Conservation (phyloP, 805 yeast genomes). For the Candida namnaoensis region DNA sequence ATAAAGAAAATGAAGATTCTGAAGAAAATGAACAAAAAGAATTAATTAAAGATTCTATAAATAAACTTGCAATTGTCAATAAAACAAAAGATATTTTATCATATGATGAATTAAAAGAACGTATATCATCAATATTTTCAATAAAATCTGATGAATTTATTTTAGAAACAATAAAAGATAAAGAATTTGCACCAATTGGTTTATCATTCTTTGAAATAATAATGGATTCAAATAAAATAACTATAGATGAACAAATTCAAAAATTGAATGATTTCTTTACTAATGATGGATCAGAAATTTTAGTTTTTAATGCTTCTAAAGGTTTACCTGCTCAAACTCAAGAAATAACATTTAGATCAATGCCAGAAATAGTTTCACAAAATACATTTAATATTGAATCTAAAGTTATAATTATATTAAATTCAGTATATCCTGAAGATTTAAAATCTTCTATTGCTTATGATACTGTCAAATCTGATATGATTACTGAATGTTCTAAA, state of each 20-base stretch:
- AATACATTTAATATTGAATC: constrained; percentile 15
- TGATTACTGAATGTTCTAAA: constrained; percentile 37
- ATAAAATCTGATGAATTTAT: constrained; percentile 4
- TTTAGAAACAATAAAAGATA: not conserved
- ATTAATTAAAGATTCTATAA: constrained; percentile 28
- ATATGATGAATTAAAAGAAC: constrained; percentile 35
- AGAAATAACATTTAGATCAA: constrained; percentile 14
- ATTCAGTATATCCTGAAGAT: constrained; percentile 58
- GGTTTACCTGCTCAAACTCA: constrained; percentile 16
- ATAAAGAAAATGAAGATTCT: constrained; percentile 18
- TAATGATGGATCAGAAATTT: constrained; percentile 23
- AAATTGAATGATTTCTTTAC: constrained; percentile 26
- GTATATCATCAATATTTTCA: constrained; percentile 9
- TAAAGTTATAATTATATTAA: constrained; percentile 55
- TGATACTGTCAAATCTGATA: constrained; percentile 41
- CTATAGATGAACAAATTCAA: constrained; percentile 11
- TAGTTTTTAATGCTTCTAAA: constrained; percentile 29
- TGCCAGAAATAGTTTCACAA: constrained; percentile 9
- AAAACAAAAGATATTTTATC: constrained; percentile 42
- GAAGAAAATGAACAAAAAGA: constrained; percentile 32
- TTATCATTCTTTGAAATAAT: constrained; percentile 5
- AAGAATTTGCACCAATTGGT: constrained; percentile 2
- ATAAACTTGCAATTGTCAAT: not conserved
- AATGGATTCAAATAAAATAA: constrained; percentile 6
- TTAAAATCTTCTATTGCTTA: constrained; percentile 40